phyloP scores from a whole-genome alignment of 2,329 filamentous ascomycete species.

The Grosmannia clavigera region DNA sequence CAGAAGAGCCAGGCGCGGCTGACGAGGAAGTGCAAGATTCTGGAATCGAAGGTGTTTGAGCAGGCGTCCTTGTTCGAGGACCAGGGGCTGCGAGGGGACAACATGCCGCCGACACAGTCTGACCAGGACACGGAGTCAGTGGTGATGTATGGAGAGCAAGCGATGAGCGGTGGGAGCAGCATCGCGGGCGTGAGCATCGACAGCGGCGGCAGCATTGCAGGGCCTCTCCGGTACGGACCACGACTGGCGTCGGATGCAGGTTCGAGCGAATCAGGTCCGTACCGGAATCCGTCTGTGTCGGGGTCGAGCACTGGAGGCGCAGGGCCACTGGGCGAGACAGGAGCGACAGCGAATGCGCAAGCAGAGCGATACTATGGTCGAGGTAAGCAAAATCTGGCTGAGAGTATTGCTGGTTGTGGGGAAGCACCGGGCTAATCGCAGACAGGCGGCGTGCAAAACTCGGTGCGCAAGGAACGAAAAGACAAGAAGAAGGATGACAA shows the following conservation, averaged over 20 bases:
- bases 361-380: conserved; percentile 29
- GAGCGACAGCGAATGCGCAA: conserved; percentile 25
- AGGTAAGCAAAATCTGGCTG: conserved; percentile 27
- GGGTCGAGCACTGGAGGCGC: conserved; percentile 14
- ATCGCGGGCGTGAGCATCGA: conserved; percentile 8
- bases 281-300: conserved; percentile 20
- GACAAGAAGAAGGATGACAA: conserved; percentile 34
- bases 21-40: conserved; percentile 36
- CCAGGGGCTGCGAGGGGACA: conserved; percentile 6
- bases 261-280: conserved; percentile 23
- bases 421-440: conserved; percentile 16
- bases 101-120: conserved; percentile 1
- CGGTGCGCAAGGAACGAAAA: conserved; percentile 36
- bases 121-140: conserved; percentile 24
- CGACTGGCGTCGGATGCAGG: conserved; percentile 31
- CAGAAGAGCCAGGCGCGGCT: conserved; percentile 38
- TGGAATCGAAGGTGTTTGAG: conserved; percentile 26
- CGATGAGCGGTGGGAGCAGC: conserved; percentile 19
- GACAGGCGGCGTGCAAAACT: conserved; percentile 35
- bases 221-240: conserved; percentile 15
- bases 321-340: conserved; percentile 8
- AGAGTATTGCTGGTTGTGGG: no score
- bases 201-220: background rate
- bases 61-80: conserved; percentile 2
- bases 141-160: conserved; percentile 24